These are phyloP conservation scores for Cryptococcus depauperatus DNA, from an alignment of 1,284 basidiomycete species.

Conservation along the genomic window DNA sequence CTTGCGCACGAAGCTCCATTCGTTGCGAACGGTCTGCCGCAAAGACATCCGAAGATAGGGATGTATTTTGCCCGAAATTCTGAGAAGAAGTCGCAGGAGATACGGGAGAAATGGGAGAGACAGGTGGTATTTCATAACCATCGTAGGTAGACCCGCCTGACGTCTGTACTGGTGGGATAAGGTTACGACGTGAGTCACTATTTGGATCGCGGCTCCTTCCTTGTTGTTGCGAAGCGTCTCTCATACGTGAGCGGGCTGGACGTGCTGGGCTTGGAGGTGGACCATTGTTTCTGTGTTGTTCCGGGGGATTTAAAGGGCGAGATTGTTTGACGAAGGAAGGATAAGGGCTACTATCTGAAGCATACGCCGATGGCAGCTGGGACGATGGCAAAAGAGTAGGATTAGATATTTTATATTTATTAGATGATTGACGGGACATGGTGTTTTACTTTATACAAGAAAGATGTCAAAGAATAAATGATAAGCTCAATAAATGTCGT, in stretches of 20 bases:
- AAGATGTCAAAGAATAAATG: no score
- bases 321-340: no score
- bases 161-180: constrained; percentile 19
- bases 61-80: background rate
- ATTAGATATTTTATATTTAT: no score
- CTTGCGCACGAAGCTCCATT: constrained; percentile 28
- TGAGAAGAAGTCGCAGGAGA: no score
- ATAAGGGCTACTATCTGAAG: no score
- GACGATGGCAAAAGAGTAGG: no score
- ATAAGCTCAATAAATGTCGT: no score
- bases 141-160: constrained; percentile 5
- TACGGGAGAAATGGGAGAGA: constrained; percentile 23
- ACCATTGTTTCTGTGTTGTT: no score
- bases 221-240: constrained; percentile 19
- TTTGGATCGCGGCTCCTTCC: background rate
- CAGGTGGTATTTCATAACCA: constrained; percentile 14
- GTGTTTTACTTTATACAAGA: no score
- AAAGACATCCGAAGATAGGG: constrained; percentile 30
- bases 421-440: no score
- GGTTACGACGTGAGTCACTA: constrained; percentile 3
- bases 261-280: constrained; percentile 23
- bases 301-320: no score
- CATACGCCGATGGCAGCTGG: no score
- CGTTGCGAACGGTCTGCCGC: constrained; percentile 34
- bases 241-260: constrained; percentile 26